phyloP scores from a whole-genome alignment of 2,329 filamentous ascomycete species.

The Cytospora chrysosperma region DNA sequence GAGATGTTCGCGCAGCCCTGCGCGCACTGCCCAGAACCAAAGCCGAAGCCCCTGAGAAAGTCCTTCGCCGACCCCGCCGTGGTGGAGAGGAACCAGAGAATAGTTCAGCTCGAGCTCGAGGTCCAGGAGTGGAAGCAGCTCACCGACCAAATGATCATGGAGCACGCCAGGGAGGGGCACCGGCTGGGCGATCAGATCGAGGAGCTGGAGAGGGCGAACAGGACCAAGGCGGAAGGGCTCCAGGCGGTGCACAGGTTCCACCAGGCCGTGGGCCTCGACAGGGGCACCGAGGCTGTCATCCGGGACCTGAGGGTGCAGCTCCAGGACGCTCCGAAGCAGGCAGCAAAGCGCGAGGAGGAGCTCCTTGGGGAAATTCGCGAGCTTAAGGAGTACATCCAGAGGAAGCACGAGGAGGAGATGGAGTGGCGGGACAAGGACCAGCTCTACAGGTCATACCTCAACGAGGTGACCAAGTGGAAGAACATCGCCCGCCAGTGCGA shows the following conservation, averaged over 20 bases:
- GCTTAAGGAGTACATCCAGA: not conserved
- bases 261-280: not conserved
- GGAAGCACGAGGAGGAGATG: not conserved
- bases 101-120: not conserved
- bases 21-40: not conserved
- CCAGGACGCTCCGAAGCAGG: not conserved
- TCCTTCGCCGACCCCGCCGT: not conserved
- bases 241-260: not conserved
- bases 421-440: not conserved
- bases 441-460: not conserved
- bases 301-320: not conserved
- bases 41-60: not conserved
- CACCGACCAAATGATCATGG: too few species aligned
- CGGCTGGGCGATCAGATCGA: not conserved
- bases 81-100: not conserved
- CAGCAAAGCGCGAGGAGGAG: not conserved
- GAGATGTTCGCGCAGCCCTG: not conserved
- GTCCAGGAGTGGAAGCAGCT: not conserved
- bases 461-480: not conserved
- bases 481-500: not conserved
- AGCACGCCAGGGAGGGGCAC: not conserved
- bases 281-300: not conserved
- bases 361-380: not conserved
- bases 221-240: not conserved
- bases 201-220: not conserved